phyloP scores from a whole-genome alignment of 495 filamentous ascomycete species.

The Aspergillus taichungensis region DNA sequence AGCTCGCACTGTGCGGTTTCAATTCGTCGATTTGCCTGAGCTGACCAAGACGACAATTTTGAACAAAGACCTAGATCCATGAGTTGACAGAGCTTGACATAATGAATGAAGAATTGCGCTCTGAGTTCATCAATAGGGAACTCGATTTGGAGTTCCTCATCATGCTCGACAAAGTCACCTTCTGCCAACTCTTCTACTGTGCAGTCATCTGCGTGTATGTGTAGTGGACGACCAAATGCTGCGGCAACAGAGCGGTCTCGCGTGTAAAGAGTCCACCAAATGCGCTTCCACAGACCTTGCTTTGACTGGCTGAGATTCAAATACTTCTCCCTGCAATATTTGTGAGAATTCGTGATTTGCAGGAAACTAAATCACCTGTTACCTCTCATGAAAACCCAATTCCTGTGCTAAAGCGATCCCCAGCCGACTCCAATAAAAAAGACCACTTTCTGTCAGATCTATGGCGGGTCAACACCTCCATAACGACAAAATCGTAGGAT shows the following conservation, averaged over 20 bases:
- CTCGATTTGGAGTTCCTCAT: conserved; percentile 50
- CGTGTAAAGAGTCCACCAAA: conserved; percentile 18
- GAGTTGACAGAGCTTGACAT: conserved; percentile 86
- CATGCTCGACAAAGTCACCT: conserved; percentile 77
- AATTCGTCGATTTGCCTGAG: conserved; percentile 61
- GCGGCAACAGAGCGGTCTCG: conserved; percentile 15
- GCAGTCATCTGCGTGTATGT: conserved; percentile 79
- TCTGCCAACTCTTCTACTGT: conserved; percentile 85
- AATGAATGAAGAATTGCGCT: conserved; percentile 85
- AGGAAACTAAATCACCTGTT: not conserved
- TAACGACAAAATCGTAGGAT: not conserved
- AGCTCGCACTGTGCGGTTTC: conserved; percentile 85
- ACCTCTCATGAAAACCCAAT: conserved; percentile 1
- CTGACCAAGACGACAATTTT: conserved; percentile 61
- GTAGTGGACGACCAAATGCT: conserved; percentile 13
- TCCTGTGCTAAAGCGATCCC: conserved; percentile 87
- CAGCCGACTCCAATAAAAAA: conserved; percentile 88
- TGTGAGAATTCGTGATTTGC: not conserved
- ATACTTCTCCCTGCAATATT: conserved; percentile 1
- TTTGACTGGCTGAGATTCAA: conserved; percentile 66
- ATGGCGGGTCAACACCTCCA: conserved; percentile 2
- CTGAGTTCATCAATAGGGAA: conserved; percentile 64
- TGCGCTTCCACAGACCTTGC: conserved; percentile 82
- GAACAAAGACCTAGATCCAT: conserved; percentile 86
- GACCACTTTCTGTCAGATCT: conserved; percentile 81